phyloP scores from a whole-genome alignment of 805 yeast species.

The Wickerhamiella vanderwaltii region DNA sequence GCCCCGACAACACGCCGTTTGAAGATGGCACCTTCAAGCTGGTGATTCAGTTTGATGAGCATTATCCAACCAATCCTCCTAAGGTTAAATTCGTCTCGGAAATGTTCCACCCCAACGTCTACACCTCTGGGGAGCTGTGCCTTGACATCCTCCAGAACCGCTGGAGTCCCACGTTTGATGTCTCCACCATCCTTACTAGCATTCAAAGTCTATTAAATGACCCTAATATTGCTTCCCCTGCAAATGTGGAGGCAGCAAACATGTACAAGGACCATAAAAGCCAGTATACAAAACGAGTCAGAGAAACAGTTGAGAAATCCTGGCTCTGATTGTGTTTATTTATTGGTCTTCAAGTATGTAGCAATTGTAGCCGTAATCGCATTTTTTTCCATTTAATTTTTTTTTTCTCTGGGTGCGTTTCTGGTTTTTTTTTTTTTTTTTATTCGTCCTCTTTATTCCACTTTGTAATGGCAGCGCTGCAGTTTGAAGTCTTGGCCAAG shows the following conservation, averaged over 20 bases:
- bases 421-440: too few relatives aligned
- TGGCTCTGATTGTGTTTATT: slow-evolving; percentile 16
- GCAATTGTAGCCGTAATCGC: too few relatives aligned
- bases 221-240: slow-evolving; percentile 93
- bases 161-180: slow-evolving; percentile 98
- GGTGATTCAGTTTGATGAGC: slow-evolving; percentile 82
- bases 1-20: slow-evolving; percentile 94
- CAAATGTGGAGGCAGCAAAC: slow-evolving; percentile 95
- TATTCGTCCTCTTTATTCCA: too few relatives aligned
- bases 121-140: slow-evolving; percentile 90
- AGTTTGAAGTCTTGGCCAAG: slow-evolving; percentile 31
- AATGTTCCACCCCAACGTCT: slow-evolving; percentile 97
- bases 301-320: slow-evolving; percentile 72
- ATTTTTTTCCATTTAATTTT: too few relatives aligned
- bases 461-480: slow-evolving; percentile 28
- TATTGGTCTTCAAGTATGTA: too few relatives aligned
- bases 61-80: slow-evolving; percentile 96
- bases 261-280: slow-evolving; percentile 88
- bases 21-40: slow-evolving; percentile 95
- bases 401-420: too few relatives aligned
- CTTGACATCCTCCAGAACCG: slow-evolving; percentile 90
- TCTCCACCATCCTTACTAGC: slow-evolving; percentile 85
- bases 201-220: slow-evolving; percentile 80
- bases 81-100: slow-evolving; percentile 78
- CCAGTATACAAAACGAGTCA: slow-evolving; percentile 80